Conservation (phyloP, 139 green algal genomes). For the Micromonas pusilla region DNA sequence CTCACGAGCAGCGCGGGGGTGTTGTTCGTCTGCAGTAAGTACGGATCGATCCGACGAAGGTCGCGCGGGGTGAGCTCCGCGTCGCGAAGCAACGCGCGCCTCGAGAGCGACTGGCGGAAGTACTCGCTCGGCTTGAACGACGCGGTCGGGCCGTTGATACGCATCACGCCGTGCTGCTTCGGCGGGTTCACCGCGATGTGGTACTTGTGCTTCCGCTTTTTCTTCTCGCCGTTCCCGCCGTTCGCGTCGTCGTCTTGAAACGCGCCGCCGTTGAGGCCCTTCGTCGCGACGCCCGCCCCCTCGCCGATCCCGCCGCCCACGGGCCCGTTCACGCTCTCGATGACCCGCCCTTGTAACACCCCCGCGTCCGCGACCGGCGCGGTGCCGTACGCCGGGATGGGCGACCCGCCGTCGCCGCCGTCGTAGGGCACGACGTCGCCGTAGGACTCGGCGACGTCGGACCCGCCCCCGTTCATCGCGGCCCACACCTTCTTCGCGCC, state of each 20-base stretch:
- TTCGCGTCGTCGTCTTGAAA: background rate
- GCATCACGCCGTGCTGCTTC: background rate
- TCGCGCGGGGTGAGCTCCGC: conserved; percentile 81
- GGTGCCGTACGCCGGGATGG: too few relatives aligned
- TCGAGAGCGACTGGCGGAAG: conserved; percentile 36
- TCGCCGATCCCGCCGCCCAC: too few relatives aligned
- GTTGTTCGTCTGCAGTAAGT: conserved; percentile 41
- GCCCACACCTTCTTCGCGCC: too few relatives aligned
- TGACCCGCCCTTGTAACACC: background rate
- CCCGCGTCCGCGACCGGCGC: too few relatives aligned
- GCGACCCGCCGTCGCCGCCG: too few relatives aligned
- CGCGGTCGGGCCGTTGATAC: background rate
- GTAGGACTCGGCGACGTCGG: too few relatives aligned
- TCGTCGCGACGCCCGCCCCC: background rate
- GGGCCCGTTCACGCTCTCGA: too few relatives aligned
- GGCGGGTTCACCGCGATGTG: background rate
- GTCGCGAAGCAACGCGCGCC: conserved; percentile 72
- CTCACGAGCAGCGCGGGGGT: conserved; percentile 22
- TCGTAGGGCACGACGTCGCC: too few relatives aligned
- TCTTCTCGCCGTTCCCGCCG: background rate
- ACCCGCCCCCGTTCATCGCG: too few relatives aligned
- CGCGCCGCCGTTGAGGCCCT: background rate
- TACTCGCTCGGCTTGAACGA: background rate
- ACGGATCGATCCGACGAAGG: conserved; percentile 81
- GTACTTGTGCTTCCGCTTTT: background rate